Evolutionary conservation across 139 green algal genomes (phyloP).

Genomic region (Limnomonas spitsbergensis): DNA sequence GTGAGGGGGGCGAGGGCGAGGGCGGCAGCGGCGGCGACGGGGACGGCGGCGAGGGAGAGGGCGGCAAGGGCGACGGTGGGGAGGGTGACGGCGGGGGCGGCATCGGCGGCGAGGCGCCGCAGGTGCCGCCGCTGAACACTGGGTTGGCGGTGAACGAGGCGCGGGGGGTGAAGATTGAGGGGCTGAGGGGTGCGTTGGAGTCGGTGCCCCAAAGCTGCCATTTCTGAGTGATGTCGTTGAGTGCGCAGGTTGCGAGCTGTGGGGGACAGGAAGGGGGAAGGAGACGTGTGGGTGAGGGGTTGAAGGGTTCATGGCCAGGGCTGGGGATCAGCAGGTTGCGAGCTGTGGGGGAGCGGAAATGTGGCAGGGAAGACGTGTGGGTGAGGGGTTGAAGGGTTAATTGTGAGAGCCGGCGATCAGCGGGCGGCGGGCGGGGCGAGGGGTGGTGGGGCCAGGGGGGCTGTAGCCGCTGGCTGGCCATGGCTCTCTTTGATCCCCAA

Average conservation of each 20-base stretch:
- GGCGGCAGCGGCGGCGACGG: not conserved
- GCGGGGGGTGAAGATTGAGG: not conserved
- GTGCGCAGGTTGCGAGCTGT: not conserved
- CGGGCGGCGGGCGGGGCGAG: too few species aligned
- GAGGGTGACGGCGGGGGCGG: not conserved
- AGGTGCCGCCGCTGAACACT: not conserved
- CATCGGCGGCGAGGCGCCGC: not conserved
- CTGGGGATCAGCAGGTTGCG: too few species aligned
- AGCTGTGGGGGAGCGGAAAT: too few species aligned
- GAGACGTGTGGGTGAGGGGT: too few species aligned
- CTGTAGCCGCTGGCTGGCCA: too few species aligned
- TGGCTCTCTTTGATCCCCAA: too few species aligned
- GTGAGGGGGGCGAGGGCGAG: constrained; percentile 1
- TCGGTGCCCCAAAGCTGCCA: not conserved
- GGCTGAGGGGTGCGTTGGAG: not conserved
- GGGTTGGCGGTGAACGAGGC: not conserved
- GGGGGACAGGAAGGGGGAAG: too few species aligned
- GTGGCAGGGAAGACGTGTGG: too few species aligned
- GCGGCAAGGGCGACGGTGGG: not conserved
- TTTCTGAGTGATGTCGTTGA: not conserved
- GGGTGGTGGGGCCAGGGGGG: too few species aligned
- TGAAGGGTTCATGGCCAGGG: too few species aligned
- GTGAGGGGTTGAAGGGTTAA: too few species aligned
- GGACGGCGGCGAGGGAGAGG: not conserved
- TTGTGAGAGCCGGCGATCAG: too few species aligned